Conservation (phyloP, 805 yeast genomes). For the Saccharomyces eubayanus region DNA sequence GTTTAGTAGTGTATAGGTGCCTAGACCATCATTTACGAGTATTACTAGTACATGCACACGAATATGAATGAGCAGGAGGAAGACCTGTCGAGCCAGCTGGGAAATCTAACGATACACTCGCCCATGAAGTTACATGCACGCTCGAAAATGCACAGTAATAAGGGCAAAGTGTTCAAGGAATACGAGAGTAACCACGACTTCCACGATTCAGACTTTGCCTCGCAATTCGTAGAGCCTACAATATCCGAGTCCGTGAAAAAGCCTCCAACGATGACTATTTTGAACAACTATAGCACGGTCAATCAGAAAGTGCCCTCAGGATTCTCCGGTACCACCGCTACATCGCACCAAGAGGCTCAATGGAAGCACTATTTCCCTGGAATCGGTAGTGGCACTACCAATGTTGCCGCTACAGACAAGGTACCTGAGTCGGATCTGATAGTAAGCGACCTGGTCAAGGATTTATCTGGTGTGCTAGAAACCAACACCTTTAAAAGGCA, state of each 20-base stretch:
- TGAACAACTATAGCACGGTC: not conserved
- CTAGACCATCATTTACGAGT: not conserved
- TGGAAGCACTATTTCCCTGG: not conserved
- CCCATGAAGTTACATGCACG: not conserved
- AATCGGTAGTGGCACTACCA: not conserved
- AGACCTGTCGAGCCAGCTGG: not conserved
- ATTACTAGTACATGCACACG: not conserved
- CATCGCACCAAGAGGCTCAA: not conserved
- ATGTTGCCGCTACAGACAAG: not conserved
- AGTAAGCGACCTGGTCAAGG: constrained; percentile 3
- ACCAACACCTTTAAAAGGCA: constrained; percentile 10
- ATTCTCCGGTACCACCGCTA: not conserved
- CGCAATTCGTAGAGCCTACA: not conserved
- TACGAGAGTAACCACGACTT: not conserved
- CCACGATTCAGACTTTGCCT: not conserved
- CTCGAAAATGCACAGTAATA: not conserved
- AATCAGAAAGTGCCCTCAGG: not conserved
- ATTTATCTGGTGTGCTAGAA: constrained; percentile 8
- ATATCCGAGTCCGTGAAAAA: not conserved
- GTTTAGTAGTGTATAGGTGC: not conserved
- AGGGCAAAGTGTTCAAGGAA: not conserved
- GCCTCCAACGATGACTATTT: not conserved
- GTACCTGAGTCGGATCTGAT: constrained; percentile 8
- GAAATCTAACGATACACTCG: not conserved
- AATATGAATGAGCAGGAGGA: not conserved